Percentiles rank a stretch among this genome's conserved stretches.
These are phyloP conservation scores for Nemania serpens DNA, from an alignment of 2,329 filamentous ascomycete genomes.

Conservation along the genomic window DNA sequence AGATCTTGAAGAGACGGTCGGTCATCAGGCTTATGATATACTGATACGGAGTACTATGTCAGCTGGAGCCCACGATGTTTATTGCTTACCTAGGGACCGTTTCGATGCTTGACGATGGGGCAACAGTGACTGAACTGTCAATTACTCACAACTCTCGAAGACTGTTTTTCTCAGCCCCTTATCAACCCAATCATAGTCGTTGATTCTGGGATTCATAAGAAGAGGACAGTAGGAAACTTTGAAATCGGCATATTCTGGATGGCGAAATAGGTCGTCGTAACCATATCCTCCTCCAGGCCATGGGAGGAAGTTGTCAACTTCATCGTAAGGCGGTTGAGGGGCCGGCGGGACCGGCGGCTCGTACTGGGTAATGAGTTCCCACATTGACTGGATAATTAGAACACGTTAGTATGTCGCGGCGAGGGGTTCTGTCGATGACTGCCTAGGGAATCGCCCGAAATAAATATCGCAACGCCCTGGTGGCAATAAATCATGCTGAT, in stretches of 20 bases:
- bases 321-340: conserved; percentile 27
- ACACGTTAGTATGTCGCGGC: conserved; percentile 6
- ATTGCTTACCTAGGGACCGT: too few species aligned
- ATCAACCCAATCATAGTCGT: conserved; percentile 27
- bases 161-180: conserved; percentile 26
- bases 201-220: conserved; percentile 18
- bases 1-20: conserved; percentile 30
- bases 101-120: not conserved
- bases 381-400: conserved; percentile 30
- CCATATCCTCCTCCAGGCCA: not conserved
- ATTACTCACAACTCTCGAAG: conserved; percentile 29
- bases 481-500: not conserved
- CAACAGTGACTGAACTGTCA: not conserved
- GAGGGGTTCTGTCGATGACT: too few species aligned
- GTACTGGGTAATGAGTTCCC: conserved; percentile 34
- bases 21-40: conserved; percentile 32
- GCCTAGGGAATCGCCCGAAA: too few species aligned
- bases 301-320: not conserved
- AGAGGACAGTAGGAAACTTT: conserved; percentile 33
- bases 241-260: not conserved
- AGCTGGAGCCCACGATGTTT: not conserved
- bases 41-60: conserved; percentile 3
- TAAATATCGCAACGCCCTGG: too few species aligned
- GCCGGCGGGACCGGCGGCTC: conserved; percentile 26
- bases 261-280: not conserved